phyloP scores from a whole-genome alignment of 305 asterid species.

The Plantago lanceolata region DNA sequence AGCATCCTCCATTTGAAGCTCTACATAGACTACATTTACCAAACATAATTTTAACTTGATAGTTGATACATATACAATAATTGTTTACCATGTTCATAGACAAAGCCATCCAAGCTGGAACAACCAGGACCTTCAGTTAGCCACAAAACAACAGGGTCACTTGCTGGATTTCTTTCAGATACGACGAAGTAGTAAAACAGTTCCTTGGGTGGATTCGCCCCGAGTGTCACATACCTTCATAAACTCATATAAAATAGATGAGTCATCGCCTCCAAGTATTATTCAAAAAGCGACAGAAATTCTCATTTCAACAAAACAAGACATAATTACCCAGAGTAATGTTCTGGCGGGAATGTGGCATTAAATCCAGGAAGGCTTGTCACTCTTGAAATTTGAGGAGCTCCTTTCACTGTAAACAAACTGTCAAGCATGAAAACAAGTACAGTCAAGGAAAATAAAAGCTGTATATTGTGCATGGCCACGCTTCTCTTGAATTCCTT shows the following conservation, averaged over 20 bases:
- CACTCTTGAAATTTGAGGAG: conserved; percentile 36
- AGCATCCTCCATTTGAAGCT: neutral
- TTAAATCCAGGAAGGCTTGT: conserved; percentile 48
- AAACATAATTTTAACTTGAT: neutral
- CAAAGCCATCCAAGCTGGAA: conserved; percentile 72
- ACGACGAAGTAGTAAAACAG: conserved; percentile 53
- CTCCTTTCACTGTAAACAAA: conserved; percentile 30
- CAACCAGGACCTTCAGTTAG: conserved; percentile 70
- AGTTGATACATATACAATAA: neutral
- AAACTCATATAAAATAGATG: neutral
- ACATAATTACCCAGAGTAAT: conserved; percentile 45
- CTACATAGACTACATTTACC: too few relatives aligned
- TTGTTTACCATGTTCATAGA: conserved; percentile 51
- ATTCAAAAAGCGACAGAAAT: neutral
- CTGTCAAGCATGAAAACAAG: conserved; percentile 29
- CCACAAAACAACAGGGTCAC: conserved; percentile 59
- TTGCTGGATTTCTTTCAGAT: conserved; percentile 44
- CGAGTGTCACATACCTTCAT: conserved; percentile 43
- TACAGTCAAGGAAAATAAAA: conserved; percentile 12
- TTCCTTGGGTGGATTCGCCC: conserved; percentile 33
- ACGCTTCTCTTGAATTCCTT: conserved; percentile 17
- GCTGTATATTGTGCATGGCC: conserved; percentile 22
- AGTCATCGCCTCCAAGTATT: neutral
- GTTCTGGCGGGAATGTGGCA: conserved; percentile 56
- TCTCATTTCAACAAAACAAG: neutral